These are phyloP conservation scores for Solanum habrochaites DNA, from an alignment of 257 asterid species.

Conservation along the genomic window DNA sequence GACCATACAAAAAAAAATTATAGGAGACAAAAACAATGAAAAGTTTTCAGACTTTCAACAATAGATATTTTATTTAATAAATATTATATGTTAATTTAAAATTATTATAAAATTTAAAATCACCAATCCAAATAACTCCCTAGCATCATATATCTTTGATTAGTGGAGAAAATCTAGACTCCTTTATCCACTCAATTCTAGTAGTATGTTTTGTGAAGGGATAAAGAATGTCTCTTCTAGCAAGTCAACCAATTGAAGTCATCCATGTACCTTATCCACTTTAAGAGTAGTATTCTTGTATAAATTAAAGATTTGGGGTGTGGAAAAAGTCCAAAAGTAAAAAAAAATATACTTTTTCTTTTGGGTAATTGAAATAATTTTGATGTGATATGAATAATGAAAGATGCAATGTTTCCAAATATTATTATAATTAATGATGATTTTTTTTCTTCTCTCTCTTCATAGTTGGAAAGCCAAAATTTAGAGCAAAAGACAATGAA, in stretches of 20 bases:
- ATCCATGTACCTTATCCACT: background rate
- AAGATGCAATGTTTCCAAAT: background rate
- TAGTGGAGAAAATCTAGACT: background rate
- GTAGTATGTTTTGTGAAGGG: background rate
- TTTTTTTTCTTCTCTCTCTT: background rate
- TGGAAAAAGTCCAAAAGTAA: background rate
- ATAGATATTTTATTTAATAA: no score
- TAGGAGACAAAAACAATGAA: no score
- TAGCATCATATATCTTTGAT: background rate
- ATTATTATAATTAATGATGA: background rate
- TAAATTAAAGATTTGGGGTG: background rate
- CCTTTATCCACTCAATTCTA: background rate
- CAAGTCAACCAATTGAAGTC: background rate
- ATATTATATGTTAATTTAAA: no score
- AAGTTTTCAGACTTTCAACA: no score
- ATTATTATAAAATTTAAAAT: background rate
- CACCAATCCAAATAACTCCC: background rate
- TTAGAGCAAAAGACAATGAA: background rate
- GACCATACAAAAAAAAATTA: rapidly evolving
- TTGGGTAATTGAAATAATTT: background rate
- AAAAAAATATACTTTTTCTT: no score
- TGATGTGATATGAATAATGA: background rate
- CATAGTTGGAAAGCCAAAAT: background rate
- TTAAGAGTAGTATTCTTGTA: background rate
- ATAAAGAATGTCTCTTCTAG: background rate